Conservation (phyloP, 2,329 filamentous ascomycete genomes). For the Pseudogymnoascus sp. region DNA sequence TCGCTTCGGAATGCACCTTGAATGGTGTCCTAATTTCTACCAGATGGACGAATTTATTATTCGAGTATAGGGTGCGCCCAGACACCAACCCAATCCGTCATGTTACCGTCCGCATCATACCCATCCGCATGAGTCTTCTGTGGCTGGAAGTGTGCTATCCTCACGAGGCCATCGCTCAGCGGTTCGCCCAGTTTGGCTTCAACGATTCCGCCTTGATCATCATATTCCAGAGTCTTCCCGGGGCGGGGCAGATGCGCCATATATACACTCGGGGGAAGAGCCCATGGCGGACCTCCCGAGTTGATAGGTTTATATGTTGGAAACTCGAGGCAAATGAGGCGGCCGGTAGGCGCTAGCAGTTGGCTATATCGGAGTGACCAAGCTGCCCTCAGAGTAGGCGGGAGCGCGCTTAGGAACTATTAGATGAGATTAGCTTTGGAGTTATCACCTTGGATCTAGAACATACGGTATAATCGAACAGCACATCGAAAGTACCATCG, state of each 20-base stretch:
- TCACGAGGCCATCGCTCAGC: slow-evolving; percentile 32
- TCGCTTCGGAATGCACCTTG: slow-evolving; percentile 53
- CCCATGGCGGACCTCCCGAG: slow-evolving; percentile 66
- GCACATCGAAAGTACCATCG: slow-evolving; percentile 52
- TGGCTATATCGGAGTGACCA: slow-evolving; percentile 49
- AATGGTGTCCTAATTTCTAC: slow-evolving; percentile 12
- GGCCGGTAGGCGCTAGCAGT: slow-evolving; percentile 44
- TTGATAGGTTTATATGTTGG: slow-evolving; percentile 64
- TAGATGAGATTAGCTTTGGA: neutral
- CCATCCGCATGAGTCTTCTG: slow-evolving; percentile 43
- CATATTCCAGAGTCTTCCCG: slow-evolving; percentile 60
- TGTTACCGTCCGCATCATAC: slow-evolving; percentile 37
- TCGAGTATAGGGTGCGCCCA: slow-evolving; percentile 36
- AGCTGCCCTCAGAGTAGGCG: slow-evolving; percentile 42
- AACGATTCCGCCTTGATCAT: slow-evolving; percentile 44
- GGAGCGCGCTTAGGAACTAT: slow-evolving; percentile 58
- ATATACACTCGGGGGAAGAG: slow-evolving; percentile 63
- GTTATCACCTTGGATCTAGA: slow-evolving; percentile 3
- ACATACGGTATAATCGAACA: slow-evolving; percentile 58
- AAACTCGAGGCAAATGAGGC: slow-evolving; percentile 66
- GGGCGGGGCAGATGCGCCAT: slow-evolving; percentile 63
- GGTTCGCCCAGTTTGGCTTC: slow-evolving; percentile 41
- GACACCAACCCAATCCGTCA: slow-evolving; percentile 48
- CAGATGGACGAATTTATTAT: neutral
- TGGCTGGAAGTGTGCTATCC: slow-evolving; percentile 46